These are phyloP conservation scores for Musa itinerans DNA, from an alignment of 176 grass and related monocot genomes.

Conservation along the genomic window DNA sequence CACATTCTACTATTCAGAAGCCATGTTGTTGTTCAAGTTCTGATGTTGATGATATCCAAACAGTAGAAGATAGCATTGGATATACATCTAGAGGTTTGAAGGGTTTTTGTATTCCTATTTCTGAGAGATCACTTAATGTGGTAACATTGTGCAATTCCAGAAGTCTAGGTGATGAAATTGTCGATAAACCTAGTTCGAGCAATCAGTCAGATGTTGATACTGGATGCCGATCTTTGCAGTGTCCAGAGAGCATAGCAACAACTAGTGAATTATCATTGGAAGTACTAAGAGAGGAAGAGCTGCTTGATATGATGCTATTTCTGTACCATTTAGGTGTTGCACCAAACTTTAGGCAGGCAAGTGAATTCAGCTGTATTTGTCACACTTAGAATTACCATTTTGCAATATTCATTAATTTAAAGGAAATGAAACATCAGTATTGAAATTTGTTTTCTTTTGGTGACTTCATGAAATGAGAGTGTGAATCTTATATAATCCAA, in stretches of 20 bases:
- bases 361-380: constrained; percentile 20
- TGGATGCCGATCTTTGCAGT: constrained; percentile 47
- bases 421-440: not conserved
- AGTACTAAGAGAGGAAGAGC: constrained; percentile 61
- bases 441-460: no score
- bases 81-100: constrained; percentile 52
- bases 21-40: constrained; percentile 67
- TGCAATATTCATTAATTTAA: not conserved
- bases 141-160: constrained; percentile 52
- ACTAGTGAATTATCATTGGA: constrained; percentile 36
- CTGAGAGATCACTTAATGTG: constrained; percentile 39
- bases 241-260: constrained; percentile 30
- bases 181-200: constrained; percentile 61
- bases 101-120: constrained; percentile 38
- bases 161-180: constrained; percentile 53
- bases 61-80: constrained; percentile 40
- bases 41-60: constrained; percentile 38
- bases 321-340: constrained; percentile 73
- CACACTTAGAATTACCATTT: not conserved
- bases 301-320: constrained; percentile 70
- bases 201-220: constrained; percentile 44
- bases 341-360: constrained; percentile 82
- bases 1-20: constrained; percentile 56
- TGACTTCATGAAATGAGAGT: no score
- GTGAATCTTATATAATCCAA: no score